Base-by-base conservation (phyloP, 371 early-diverging fungal species). In the Rhizopus arrhizus region DNA sequence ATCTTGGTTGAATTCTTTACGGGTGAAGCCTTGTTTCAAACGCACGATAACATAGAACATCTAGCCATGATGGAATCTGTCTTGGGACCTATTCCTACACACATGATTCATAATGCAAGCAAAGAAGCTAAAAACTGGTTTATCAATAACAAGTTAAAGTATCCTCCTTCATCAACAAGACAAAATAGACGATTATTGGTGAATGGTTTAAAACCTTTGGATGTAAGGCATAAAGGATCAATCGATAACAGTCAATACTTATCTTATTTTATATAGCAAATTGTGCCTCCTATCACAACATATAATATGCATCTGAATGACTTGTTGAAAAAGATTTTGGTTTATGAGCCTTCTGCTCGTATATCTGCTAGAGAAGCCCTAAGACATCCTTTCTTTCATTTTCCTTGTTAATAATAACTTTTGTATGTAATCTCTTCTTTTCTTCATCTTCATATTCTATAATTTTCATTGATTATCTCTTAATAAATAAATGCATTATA, bases 11-110 rank as follows among this genome's bases (percentile, higher is more conserved):
- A 98, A 76, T 85, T 98, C 43, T 83, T 89, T 43, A 96, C 94
- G 0, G 98, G 98, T 9, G 94, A 94, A 61, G 96, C 98, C 0
- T 73, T 98, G 53, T 98, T 98, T 73, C 94, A 93, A 65, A 93
- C 95, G 1, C 94, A 92, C 55, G 93, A 95, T 65, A 89, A 95
- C 74, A 68, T 87, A 22, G 88, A 89, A 52, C 90, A 90, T 62
- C 61, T 90, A 35, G 88, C 88, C 7, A 85, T 90, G 84, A 90
- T 90, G 90, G 81, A 86, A 34, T 78, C 66, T 11, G 83, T 87
- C 10, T 60, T 88, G 2, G 89, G 89, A 15, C 55, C 34, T 2
- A 41, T 66, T 12, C 66, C 66, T 4, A 11, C 13, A 6, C 53
- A 49, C 5, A 51, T 66, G 62, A 41, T 61, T 16, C 13, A 47